A percentile compares a stretch with the other conserved stretches of the same genome.
Evolutionary conservation across 441 rosid genomes (phyloP).

Genomic region (Populus tomentosa): DNA sequence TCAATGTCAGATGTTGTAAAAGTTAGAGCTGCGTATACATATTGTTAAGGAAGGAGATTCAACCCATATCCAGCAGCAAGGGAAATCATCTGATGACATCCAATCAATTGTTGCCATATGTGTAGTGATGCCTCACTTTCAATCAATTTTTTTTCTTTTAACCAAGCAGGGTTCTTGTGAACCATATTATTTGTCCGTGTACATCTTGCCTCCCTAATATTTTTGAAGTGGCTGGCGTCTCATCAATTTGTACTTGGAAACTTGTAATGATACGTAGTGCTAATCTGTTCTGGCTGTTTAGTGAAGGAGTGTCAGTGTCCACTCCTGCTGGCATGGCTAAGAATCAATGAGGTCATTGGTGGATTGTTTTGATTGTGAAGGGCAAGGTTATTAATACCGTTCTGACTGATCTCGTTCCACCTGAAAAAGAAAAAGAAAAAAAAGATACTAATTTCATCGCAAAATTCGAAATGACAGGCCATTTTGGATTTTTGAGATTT

Average conservation of each 20-base stretch:
- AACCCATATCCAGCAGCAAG: conserved; percentile 3
- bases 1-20: conserved; percentile 20
- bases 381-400: too few species aligned
- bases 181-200: not conserved
- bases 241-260: not conserved
- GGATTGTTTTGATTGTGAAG: too few species aligned
- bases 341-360: too few species aligned
- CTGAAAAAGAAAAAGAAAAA: too few species aligned
- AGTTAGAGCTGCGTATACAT: conserved; percentile 23
- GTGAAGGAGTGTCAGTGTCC: too few species aligned
- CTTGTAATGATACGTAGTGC: not conserved
- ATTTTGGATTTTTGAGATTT: too few species aligned
- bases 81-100: conserved; percentile 3
- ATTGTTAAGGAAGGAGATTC: conserved; percentile 16
- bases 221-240: not conserved
- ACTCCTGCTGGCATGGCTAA: too few species aligned
- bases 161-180: not conserved
- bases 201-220: not conserved
- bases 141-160: not conserved
- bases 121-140: conserved; percentile 10
- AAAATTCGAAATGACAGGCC: too few species aligned
- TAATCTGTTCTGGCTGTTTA: not conserved
- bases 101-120: conserved; percentile 15
- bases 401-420: too few species aligned
- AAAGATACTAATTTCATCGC: too few species aligned